phyloP scores from a whole-genome alignment of 2,329 filamentous ascomycete species.

The Lasiodiplodia citricola region DNA sequence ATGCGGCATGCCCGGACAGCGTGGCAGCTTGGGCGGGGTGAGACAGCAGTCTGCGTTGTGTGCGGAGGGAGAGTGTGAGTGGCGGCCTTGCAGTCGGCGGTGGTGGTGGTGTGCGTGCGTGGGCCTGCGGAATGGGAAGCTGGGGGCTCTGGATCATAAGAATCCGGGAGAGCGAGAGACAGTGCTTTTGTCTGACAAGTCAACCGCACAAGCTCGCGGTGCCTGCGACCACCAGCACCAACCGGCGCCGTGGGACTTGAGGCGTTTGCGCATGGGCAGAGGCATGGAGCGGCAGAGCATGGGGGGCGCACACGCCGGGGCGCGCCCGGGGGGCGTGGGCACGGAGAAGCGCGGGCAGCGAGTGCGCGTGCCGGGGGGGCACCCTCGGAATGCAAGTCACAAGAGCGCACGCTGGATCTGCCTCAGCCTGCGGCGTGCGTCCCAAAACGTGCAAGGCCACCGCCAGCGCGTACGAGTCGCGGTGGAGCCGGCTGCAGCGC shows the following conservation, averaged over 20 bases:
- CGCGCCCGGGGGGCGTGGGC: conserved; percentile 7
- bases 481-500: conserved; percentile 24
- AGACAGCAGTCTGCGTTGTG: conserved; percentile 26
- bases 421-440: conserved; percentile 22
- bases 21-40: conserved; percentile 26
- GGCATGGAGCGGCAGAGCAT: conserved; percentile 25
- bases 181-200: conserved; percentile 28
- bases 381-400: conserved; percentile 25
- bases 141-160: conserved; percentile 25
- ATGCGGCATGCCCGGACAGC: conserved; percentile 24
- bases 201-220: conserved; percentile 24
- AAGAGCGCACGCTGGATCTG: conserved; percentile 25
- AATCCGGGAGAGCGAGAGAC: conserved; percentile 24
- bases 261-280: conserved; percentile 27
- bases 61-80: conserved; percentile 19
- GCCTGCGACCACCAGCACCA: conserved; percentile 23
- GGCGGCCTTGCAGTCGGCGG: conserved; percentile 26
- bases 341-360: conserved; percentile 12
- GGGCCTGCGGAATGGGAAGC: conserved; percentile 23
- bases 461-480: conserved; percentile 24
- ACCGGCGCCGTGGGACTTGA: conserved; percentile 25
- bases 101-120: conserved; percentile 15
- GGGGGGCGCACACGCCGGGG: conserved; percentile 23
- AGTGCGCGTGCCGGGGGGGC: neutral
- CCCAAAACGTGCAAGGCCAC: conserved; percentile 24